Conservation (phyloP, 768 basidiomycete species). For the Rhodotorula taiwanensis region DNA sequence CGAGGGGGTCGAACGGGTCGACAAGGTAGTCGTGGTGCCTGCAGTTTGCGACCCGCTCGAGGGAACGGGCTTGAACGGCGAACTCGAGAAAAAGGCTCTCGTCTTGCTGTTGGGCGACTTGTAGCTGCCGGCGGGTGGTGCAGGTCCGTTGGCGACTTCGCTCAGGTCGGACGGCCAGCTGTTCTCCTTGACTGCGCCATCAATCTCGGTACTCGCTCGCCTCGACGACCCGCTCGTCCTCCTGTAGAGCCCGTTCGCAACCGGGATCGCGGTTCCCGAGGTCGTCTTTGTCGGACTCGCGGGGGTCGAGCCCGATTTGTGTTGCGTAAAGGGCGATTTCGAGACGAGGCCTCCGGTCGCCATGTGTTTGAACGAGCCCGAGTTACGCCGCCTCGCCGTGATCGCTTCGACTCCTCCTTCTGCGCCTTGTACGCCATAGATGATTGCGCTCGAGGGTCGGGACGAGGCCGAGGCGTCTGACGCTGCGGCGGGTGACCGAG, state of each 20-base stretch:
- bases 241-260: slow-evolving; percentile 2
- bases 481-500: neutral
- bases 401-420: slow-evolving; percentile 33
- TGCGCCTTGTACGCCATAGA: slow-evolving; percentile 19
- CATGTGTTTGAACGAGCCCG: slow-evolving; percentile 34
- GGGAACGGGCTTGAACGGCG: no score
- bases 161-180: slow-evolving; percentile 18
- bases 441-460: slow-evolving; percentile 3
- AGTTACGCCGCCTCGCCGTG: slow-evolving; percentile 18
- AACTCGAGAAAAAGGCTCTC: no score
- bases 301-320: neutral
- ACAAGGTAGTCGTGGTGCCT: neutral
- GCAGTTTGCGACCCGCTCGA: neutral
- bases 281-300: neutral
- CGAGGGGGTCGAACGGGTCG: neutral
- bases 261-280: no score
- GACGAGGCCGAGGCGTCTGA: neutral
- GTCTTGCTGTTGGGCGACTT: no score
- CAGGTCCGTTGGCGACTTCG: slow-evolving; percentile 12
- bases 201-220: slow-evolving; percentile 10
- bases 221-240: slow-evolving; percentile 6
- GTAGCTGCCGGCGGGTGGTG: neutral
- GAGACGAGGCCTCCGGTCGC: slow-evolving; percentile 25
- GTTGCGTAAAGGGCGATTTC: slow-evolving; percentile 24
- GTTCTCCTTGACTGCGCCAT: slow-evolving; percentile 34